phyloP scores from a whole-genome alignment of 2,329 filamentous ascomycete species.

The Botrytis cinerea region DNA sequence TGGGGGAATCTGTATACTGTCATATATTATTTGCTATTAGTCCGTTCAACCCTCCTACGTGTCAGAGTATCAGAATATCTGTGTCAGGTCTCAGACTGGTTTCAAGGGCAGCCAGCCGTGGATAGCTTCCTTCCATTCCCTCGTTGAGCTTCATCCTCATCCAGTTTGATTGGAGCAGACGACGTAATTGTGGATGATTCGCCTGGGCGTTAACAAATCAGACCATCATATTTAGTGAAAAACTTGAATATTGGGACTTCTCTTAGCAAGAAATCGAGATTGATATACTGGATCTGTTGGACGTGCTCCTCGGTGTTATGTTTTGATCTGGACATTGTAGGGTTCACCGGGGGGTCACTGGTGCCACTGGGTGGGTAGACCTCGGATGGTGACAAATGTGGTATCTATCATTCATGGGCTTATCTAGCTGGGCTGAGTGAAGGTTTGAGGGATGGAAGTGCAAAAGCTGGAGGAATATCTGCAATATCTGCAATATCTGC shows the following conservation, averaged over 20 bases:
- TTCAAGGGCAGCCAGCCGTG: constrained; percentile 6
- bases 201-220: neutral
- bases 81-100: constrained; percentile 7
- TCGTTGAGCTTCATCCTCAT: neutral
- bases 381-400: constrained; percentile 15
- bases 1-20: neutral
- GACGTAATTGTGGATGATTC: constrained; percentile 4
- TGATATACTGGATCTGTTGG: constrained; percentile 6
- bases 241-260: neutral
- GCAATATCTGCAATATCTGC: neutral
- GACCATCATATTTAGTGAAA: neutral
- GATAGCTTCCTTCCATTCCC: neutral
- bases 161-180: neutral
- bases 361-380: neutral
- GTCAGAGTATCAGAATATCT: constrained; percentile 14
- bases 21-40: neutral
- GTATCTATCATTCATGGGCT: neutral
- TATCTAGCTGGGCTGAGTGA: neutral
- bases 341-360: neutral
- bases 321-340: neutral
- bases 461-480: neutral
- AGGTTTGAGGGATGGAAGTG: neutral
- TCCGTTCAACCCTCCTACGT: constrained; percentile 5
- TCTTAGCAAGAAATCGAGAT: neutral
- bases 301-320: neutral